phyloP scores from a whole-genome alignment of 2,329 filamentous ascomycete species.

The Fusarium pilosicola region DNA sequence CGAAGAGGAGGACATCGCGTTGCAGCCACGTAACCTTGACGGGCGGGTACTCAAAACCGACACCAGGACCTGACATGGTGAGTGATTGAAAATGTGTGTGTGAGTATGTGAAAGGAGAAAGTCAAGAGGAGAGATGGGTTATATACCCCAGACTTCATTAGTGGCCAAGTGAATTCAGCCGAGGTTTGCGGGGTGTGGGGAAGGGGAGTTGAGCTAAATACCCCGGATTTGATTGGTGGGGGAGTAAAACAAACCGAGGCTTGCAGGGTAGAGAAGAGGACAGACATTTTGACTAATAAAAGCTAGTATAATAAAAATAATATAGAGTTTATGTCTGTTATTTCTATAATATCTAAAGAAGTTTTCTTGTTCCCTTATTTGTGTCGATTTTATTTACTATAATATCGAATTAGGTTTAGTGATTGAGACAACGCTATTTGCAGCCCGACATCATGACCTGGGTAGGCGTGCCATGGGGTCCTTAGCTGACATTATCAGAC shows the following conservation, averaged over 20 bases:
- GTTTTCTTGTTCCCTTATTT: too few species aligned
- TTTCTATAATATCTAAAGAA: too few species aligned
- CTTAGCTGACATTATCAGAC: too few species aligned
- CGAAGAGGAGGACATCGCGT: constrained; percentile 8
- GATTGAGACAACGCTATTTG: too few species aligned
- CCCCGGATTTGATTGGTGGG: background rate
- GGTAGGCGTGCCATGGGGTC: too few species aligned
- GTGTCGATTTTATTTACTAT: too few species aligned
- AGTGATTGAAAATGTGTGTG: rapidly evolving
- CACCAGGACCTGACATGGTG: constrained; percentile 6
- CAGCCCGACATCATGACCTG: too few species aligned
- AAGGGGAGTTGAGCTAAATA: background rate
- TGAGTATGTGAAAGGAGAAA: background rate
- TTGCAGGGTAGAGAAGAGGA: background rate
- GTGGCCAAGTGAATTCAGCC: background rate
- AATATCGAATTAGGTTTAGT: too few species aligned
- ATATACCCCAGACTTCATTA: background rate
- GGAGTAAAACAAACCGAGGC: background rate
- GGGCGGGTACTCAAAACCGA: constrained; percentile 11
- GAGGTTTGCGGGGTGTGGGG: constrained; percentile 7
- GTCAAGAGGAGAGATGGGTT: background rate
- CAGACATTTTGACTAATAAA: rapidly evolving
- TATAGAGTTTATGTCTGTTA: too few species aligned
- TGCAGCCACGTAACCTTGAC: constrained; percentile 1
- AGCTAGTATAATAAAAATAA: rapidly evolving